Conservation (phyloP, 352 stramenopile species). For the Pythium plurisporium region DNA sequence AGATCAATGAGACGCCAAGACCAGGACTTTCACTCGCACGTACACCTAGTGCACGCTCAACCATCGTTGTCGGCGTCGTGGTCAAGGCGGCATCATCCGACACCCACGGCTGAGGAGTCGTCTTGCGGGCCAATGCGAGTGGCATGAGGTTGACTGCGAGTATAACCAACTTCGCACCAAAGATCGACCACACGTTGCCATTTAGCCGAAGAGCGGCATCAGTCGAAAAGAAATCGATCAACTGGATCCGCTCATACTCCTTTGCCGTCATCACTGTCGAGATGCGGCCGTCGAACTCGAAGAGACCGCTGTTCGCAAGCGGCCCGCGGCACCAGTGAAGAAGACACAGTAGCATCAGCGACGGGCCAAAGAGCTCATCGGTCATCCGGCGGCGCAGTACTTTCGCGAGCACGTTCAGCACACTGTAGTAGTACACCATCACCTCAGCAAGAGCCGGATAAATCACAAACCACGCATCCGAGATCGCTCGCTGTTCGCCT, state of each 20-base stretch:
- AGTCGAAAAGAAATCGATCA: constrained; percentile 40
- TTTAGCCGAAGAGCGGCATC: constrained; percentile 26
- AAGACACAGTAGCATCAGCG: constrained; percentile 31
- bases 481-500: constrained; percentile 34
- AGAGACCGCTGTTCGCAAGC: constrained; percentile 22
- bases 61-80: not conserved
- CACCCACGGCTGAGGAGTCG: not conserved
- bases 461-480: constrained; percentile 44
- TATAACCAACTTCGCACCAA: constrained; percentile 34
- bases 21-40: constrained; percentile 1
- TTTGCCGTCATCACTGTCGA: constrained; percentile 24
- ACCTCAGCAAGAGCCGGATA: constrained; percentile 41
- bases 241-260: constrained; percentile 28
- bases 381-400: constrained; percentile 29
- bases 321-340: constrained; percentile 28
- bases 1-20: not conserved
- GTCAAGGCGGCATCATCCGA: not conserved
- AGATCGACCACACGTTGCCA: constrained; percentile 33
- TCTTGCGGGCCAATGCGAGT: constrained; percentile 18
- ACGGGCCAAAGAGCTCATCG: constrained; percentile 37
- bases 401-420: constrained; percentile 46
- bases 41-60: constrained; percentile 4
- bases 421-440: constrained; percentile 39
- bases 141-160: constrained; percentile 34
- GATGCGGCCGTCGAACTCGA: constrained; percentile 34